Base-by-base conservation (phyloP, 805 yeast genomes). In the Wickerhamiella kurtzmanii region DNA sequence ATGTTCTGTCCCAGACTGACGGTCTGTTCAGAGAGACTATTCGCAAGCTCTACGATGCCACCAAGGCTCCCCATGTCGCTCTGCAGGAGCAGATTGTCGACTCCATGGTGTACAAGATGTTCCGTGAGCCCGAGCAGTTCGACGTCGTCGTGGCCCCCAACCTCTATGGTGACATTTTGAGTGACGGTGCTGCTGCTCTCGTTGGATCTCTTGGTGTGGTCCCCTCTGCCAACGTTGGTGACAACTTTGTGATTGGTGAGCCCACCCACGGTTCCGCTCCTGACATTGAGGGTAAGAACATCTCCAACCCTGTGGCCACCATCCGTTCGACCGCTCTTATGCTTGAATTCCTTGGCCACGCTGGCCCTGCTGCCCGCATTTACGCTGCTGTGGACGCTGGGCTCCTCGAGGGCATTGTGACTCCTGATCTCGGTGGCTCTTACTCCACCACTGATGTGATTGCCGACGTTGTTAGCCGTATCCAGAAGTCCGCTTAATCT, bases 251-350 rank as follows among this genome's bases (percentile, higher is more conserved):
- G 53, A 86, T 92, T 63, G 98, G 98, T 64, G 98, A 92, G 71
- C 98, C 98, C 63, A 88, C 96, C 64, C 98, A 92, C 69, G 98
- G 98, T 52, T 84, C 95, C 48, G 98, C 98, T 47, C 98, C 98
- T 48, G 98, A 92, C 66, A 92, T 92, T 56, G 95, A 88, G 64
- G 98, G 98, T 58, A 80, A 75, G 67, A 92, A 92, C 59, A 84
- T 86, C 58, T 48, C 56, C 41, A 89, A 89, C 75, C 98, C 98
- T 55, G 80, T 92, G 60, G 98, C 98, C 48, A 92, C 98, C 44
- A 89, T 92, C 64, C 81, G 98, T 71, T 92, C 98, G 25, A 80
- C 96, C 49, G 98, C 97, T 48, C 74, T 92, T 64, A 81, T 92
- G 95, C 77, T 92, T 66, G 97, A 92, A 70, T 89, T 92, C 72